Percentiles rank a stretch among this genome's conserved stretches.
phyloP scores from a whole-genome alignment of 805 yeast genomes.

The Candida pseudofarinosa region DNA sequence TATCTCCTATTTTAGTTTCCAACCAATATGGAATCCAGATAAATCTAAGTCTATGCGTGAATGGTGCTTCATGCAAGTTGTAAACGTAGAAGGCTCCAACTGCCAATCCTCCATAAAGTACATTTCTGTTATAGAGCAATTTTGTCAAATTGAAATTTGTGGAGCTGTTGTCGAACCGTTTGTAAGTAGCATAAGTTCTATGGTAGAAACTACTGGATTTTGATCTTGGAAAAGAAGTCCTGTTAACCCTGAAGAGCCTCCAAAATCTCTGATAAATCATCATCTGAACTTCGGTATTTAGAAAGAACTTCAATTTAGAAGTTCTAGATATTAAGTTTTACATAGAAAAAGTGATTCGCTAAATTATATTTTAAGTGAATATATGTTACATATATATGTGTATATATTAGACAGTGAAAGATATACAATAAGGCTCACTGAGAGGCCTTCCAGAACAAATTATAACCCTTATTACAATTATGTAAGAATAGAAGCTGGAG shows the following conservation, averaged over 20 bases:
- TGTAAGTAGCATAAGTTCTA: conserved; percentile 34
- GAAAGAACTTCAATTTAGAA: too few species aligned
- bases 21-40: conserved; percentile 66
- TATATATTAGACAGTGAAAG: background rate
- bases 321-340: too few species aligned
- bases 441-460: background rate
- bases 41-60: conserved; percentile 66
- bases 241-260: background rate
- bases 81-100: conserved; percentile 22
- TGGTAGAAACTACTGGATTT: conserved; percentile 1
- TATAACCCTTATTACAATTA: background rate
- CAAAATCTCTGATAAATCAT: background rate
- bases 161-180: conserved; percentile 25
- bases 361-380: background rate
- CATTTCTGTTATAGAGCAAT: conserved; percentile 20
- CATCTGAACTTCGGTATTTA: too few species aligned
- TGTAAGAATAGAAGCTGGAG: background rate
- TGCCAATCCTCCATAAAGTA: conserved; percentile 31
- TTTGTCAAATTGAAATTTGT: conserved; percentile 5
- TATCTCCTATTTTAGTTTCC: conserved; percentile 60
- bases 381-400: too few species aligned
- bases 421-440: background rate
- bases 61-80: conserved; percentile 75
- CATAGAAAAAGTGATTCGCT: background rate
- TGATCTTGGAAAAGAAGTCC: conserved; percentile 3